These are phyloP conservation scores for Ilyonectria robusta DNA, from an alignment of 2,329 filamentous ascomycete genomes.

Conservation along the genomic window DNA sequence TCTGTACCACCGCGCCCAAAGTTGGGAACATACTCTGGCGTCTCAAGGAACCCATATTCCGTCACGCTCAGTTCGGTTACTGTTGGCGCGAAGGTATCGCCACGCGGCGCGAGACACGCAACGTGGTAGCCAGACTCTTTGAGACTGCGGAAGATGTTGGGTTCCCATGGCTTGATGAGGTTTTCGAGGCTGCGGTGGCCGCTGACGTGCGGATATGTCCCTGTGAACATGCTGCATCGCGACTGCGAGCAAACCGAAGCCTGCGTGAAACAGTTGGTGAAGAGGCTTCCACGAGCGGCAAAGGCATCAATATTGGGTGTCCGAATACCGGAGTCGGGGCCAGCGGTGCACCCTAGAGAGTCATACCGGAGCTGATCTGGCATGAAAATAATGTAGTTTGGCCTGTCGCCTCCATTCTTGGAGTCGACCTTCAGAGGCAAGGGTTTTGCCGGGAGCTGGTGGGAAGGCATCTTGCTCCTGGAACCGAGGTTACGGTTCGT, in stretches of 20 bases:
- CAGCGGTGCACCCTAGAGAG: constrained; percentile 54
- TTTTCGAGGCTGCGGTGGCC: constrained; percentile 63
- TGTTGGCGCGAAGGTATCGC: constrained; percentile 58
- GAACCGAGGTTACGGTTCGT: constrained; percentile 2
- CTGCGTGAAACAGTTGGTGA: constrained; percentile 62
- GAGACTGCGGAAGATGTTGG: constrained; percentile 60
- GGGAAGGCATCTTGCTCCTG: constrained; percentile 29
- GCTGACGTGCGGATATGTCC: constrained; percentile 60
- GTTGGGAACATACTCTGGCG: constrained; percentile 52
- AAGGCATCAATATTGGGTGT: constrained; percentile 62
- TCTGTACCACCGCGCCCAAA: constrained; percentile 40
- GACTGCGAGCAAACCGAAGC: constrained; percentile 63
- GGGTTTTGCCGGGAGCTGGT: constrained; percentile 39
- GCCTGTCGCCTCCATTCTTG: constrained; percentile 45
- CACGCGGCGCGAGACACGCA: constrained; percentile 59
- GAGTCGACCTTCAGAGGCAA: constrained; percentile 43
- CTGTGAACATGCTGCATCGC: constrained; percentile 63
- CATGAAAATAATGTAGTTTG: constrained; percentile 62
- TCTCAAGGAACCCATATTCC: constrained; percentile 62
- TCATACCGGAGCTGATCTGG: constrained; percentile 64
- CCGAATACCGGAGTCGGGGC: constrained; percentile 44
- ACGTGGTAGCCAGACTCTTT: constrained; percentile 63
- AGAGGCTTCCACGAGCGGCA: constrained; percentile 53
- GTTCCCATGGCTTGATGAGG: constrained; percentile 64
- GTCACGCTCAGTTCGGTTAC: constrained; percentile 60